These are phyloP conservation scores for Suhomyces prunicola DNA, from an alignment of 805 yeast species.

Conservation along the genomic window DNA sequence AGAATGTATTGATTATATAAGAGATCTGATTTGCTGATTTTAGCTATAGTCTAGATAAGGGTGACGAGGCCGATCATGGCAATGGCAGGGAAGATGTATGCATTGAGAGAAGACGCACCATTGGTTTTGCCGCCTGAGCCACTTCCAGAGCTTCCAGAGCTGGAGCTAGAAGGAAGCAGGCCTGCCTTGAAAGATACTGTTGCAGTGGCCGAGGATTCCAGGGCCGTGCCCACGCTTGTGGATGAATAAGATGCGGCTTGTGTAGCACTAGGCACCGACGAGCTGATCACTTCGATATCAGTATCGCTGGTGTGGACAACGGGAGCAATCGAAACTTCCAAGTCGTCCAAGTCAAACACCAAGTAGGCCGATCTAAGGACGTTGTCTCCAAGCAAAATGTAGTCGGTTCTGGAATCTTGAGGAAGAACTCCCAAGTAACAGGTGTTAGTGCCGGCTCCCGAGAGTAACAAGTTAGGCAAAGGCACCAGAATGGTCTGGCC, in stretches of 20 bases:
- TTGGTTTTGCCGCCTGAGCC: background rate
- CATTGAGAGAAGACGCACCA: background rate
- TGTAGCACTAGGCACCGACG: slow-evolving; percentile 50
- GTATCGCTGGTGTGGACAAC: slow-evolving; percentile 26
- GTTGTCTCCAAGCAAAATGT: slow-evolving; percentile 58
- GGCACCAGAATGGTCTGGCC: slow-evolving; percentile 57
- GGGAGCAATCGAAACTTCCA: slow-evolving; percentile 48
- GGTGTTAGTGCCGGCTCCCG: slow-evolving; percentile 2
- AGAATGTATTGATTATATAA: too few species aligned
- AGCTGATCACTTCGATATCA: slow-evolving; percentile 45
- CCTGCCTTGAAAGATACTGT: background rate
- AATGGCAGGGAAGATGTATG: background rate
- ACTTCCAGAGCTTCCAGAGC: background rate
- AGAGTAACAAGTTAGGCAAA: slow-evolving; percentile 25
- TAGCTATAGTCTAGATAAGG: background rate
- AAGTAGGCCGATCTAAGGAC: slow-evolving; percentile 62
- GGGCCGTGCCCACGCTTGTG: slow-evolving; percentile 19
- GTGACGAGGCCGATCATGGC: background rate
- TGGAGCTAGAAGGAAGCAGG: background rate
- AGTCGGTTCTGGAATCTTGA: slow-evolving; percentile 6
- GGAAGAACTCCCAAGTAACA: slow-evolving; percentile 19
- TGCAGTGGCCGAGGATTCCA: slow-evolving; percentile 7
- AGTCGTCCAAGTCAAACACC: slow-evolving; percentile 60
- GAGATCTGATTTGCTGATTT: too few species aligned
- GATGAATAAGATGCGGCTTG: slow-evolving; percentile 45